Evolutionary conservation across 352 stramenopile genomes (phyloP).

Genomic region (Phytopythium cucurbitacearum): DNA sequence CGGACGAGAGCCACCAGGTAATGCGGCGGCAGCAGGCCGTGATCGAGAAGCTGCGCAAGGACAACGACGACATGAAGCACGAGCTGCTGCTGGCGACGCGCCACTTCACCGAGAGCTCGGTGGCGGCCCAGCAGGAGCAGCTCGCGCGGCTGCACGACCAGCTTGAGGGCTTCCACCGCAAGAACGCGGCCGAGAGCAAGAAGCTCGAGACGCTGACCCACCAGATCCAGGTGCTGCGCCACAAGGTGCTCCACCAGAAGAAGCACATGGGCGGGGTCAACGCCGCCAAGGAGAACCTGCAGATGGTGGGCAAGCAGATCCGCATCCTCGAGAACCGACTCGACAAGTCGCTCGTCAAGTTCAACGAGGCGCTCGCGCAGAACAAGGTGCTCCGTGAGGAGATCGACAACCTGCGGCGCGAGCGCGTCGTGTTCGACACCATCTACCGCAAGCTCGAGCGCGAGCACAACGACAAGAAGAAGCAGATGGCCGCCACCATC

Average conservation of each 20-base stretch:
- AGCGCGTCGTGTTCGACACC: constrained; percentile 94
- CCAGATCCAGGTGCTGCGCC: constrained; percentile 81
- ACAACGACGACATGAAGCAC: constrained; percentile 85
- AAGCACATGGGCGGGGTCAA: constrained; percentile 96
- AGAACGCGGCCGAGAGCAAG: constrained; percentile 84
- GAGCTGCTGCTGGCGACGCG: constrained; percentile 90
- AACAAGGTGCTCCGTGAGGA: constrained; percentile 91
- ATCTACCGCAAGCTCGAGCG: constrained; percentile 92
- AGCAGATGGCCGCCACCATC: constrained; percentile 94
- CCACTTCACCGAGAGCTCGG: constrained; percentile 79
- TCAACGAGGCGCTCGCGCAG: constrained; percentile 93
- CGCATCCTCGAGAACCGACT: constrained; percentile 95
- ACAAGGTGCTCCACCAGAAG: constrained; percentile 87
- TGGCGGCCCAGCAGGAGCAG: constrained; percentile 82
- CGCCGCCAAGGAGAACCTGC: constrained; percentile 93
- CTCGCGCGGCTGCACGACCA: constrained; percentile 81
- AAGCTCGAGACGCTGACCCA: constrained; percentile 85
- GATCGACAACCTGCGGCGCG: constrained; percentile 92
- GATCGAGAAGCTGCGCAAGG: constrained; percentile 86
- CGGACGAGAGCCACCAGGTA: constrained; percentile 92
- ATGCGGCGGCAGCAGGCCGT: constrained; percentile 93
- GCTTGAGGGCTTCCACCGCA: constrained; percentile 84
- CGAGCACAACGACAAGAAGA: constrained; percentile 94
- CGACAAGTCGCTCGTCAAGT: constrained; percentile 96
- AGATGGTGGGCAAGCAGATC: constrained; percentile 96